phyloP scores from a whole-genome alignment of 2,329 filamentous ascomycete genomes.

The Epicoccum sorghinum region DNA sequence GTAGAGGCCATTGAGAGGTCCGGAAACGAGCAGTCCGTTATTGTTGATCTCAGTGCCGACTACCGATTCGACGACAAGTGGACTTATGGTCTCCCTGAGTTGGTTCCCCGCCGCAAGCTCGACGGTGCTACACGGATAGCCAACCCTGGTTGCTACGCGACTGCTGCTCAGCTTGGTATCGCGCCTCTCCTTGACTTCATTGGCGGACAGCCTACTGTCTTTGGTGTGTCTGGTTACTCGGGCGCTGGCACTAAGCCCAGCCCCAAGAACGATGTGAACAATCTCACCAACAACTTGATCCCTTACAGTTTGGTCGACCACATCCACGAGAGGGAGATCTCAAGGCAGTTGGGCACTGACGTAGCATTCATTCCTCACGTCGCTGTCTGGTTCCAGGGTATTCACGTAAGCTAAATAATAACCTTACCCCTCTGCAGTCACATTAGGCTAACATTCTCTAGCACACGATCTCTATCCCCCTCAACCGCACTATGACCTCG shows the following conservation, averaged over 20 bases:
- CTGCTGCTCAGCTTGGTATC: constrained; percentile 88
- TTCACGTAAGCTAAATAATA: constrained; percentile 61
- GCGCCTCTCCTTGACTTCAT: constrained; percentile 80
- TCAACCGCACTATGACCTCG: constrained; percentile 84
- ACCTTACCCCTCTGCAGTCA: background rate
- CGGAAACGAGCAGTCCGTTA: constrained; percentile 70
- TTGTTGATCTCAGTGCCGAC: constrained; percentile 95
- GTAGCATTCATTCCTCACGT: constrained; percentile 93
- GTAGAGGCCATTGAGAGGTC: constrained; percentile 84
- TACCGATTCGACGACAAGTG: constrained; percentile 86
- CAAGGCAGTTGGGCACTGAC: constrained; percentile 72
- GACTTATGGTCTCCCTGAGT: constrained; percentile 90
- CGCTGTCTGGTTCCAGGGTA: constrained; percentile 96
- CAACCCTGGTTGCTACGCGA: constrained; percentile 96
- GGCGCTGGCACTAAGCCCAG: constrained; percentile 94
- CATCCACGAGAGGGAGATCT: constrained; percentile 93
- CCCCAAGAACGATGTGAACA: constrained; percentile 88
- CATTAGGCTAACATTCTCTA: constrained; percentile 36
- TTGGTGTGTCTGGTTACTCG: constrained; percentile 92
- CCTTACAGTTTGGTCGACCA: constrained; percentile 92
- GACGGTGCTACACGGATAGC: constrained; percentile 80
- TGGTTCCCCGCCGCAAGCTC: constrained; percentile 78
- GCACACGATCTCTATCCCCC: constrained; percentile 87
- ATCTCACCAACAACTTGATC: constrained; percentile 85
- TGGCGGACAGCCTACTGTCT: constrained; percentile 78